These are phyloP conservation scores for Macroventuria anomochaeta DNA, from an alignment of 2,329 filamentous ascomycete genomes.

Conservation along the genomic window DNA sequence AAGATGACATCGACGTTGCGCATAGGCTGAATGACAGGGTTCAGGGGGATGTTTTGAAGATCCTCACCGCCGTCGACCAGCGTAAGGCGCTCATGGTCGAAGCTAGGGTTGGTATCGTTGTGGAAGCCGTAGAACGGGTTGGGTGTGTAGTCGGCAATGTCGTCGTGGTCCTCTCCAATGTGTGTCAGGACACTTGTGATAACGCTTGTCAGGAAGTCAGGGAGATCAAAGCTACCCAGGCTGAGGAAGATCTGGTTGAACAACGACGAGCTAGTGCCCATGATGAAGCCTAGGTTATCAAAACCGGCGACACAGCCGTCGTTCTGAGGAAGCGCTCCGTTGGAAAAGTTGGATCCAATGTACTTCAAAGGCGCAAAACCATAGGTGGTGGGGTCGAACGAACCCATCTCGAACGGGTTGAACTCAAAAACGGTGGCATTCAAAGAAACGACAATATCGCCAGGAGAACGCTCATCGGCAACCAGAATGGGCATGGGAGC, in stretches of 20 bases:
- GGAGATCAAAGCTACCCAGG: constrained; percentile 62
- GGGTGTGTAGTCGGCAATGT: constrained; percentile 75
- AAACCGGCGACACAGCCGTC: constrained; percentile 76
- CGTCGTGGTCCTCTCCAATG: constrained; percentile 67
- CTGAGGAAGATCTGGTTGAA: constrained; percentile 80
- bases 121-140: constrained; percentile 78
- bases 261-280: constrained; percentile 83
- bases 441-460: constrained; percentile 65
- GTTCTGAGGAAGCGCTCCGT: constrained; percentile 62
- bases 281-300: constrained; percentile 81
- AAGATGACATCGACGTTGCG: constrained; percentile 81
- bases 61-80: constrained; percentile 83
- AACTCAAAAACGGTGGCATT: constrained; percentile 81
- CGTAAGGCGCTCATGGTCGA: constrained; percentile 63
- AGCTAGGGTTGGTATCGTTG: constrained; percentile 64
- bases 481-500: constrained; percentile 78
- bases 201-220: constrained; percentile 58
- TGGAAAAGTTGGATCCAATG: constrained; percentile 74
- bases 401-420: constrained; percentile 80
- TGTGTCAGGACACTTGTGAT: constrained; percentile 60
- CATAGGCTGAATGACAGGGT: constrained; percentile 76
- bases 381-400: constrained; percentile 74
- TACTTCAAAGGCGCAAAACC: constrained; percentile 75
- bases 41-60: constrained; percentile 77
- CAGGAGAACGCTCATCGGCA: constrained; percentile 70